Percentiles rank a stretch among this genome's conserved stretches.
phyloP scores from a whole-genome alignment of 108 stramenopile species.

The Cyclotella atomus region DNA sequence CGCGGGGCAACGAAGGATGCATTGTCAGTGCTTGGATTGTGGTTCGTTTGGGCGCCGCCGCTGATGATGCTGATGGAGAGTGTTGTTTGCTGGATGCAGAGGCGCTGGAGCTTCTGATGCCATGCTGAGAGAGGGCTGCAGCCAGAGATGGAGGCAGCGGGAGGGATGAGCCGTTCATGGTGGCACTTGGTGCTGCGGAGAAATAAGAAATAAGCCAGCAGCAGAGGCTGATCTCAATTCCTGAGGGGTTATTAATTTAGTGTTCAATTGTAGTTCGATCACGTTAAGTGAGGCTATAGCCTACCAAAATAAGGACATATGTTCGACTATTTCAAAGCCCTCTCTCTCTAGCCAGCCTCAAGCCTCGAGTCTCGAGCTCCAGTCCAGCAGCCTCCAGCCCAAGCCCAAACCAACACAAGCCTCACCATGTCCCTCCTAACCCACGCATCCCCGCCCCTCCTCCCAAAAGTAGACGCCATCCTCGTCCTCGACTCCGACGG shows the following conservation, averaged over 20 bases:
- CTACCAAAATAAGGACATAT: too few relatives aligned
- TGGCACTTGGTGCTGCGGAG: too few relatives aligned
- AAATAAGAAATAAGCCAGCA: too few relatives aligned
- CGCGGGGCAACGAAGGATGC: conserved; percentile 38
- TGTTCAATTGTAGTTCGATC: too few relatives aligned
- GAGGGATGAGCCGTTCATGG: conserved; percentile 2
- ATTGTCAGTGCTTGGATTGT: conserved; percentile 29
- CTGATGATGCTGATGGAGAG: too few relatives aligned
- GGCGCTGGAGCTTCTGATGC: neutral
- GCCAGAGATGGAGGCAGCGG: conserved; percentile 26
- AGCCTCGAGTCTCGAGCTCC: too few relatives aligned
- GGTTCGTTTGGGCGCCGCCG: conserved; percentile 11
- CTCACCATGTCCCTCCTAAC: conserved; percentile 6
- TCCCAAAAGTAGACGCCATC: conserved; percentile 88
- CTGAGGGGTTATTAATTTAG: too few relatives aligned
- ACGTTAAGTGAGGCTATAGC: too few relatives aligned
- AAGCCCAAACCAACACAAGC: neutral
- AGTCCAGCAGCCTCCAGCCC: too few relatives aligned
- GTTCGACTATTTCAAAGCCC: too few relatives aligned
- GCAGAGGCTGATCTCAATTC: too few relatives aligned
- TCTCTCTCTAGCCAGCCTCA: too few relatives aligned
- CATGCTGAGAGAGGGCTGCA: conserved; percentile 17
- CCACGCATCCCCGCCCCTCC: conserved; percentile 67
- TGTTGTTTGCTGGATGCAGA: neutral
- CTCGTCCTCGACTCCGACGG: conserved; percentile 86